A percentile compares a stretch with the other conserved stretches of the same genome.
phyloP scores from a whole-genome alignment of 192 early-diverging fungal genomes.

The Coemansia guatemalensis region DNA sequence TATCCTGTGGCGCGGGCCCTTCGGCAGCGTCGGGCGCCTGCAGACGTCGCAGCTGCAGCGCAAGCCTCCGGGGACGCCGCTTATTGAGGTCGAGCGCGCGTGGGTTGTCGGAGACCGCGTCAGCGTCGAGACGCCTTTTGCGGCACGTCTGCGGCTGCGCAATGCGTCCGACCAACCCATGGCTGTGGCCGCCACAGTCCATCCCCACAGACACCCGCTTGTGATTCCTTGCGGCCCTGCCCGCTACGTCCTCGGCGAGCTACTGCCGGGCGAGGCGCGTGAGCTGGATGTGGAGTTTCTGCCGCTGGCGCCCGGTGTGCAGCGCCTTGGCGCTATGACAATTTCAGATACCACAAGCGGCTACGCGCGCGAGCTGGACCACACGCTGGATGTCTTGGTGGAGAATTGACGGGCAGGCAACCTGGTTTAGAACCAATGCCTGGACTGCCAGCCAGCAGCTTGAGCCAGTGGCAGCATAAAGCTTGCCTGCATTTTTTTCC shows the following conservation, averaged over 20 bases:
- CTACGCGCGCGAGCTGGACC: conserved; percentile 74
- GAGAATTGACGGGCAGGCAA: neutral
- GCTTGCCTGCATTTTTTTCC: neutral
- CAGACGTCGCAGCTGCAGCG: conserved; percentile 92
- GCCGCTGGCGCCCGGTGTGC: conserved; percentile 78
- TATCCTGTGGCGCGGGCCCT: conserved; percentile 90
- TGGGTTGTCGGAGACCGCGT: conserved; percentile 13
- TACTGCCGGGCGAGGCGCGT: conserved; percentile 58
- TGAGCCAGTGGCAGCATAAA: neutral
- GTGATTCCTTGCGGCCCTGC: conserved; percentile 41
- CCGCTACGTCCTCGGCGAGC: conserved; percentile 58
- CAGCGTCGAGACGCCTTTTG: conserved; percentile 36
- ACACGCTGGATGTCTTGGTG: conserved; percentile 75
- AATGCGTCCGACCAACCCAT: conserved; percentile 45
- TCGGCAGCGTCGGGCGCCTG: conserved; percentile 85
- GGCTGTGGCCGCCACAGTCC: conserved; percentile 24
- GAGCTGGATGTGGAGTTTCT: conserved; percentile 79
- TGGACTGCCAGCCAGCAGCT: no score
- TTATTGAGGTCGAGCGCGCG: conserved; percentile 35
- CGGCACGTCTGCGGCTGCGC: conserved; percentile 29
- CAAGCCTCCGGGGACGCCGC: conserved; percentile 67
- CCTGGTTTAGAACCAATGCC: no score
- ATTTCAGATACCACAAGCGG: conserved; percentile 71
- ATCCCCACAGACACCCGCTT: conserved; percentile 26
- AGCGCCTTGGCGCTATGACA: conserved; percentile 78